Conservation (phyloP, 2,329 filamentous ascomycete species). For the Talaromyces sp. region DNA sequence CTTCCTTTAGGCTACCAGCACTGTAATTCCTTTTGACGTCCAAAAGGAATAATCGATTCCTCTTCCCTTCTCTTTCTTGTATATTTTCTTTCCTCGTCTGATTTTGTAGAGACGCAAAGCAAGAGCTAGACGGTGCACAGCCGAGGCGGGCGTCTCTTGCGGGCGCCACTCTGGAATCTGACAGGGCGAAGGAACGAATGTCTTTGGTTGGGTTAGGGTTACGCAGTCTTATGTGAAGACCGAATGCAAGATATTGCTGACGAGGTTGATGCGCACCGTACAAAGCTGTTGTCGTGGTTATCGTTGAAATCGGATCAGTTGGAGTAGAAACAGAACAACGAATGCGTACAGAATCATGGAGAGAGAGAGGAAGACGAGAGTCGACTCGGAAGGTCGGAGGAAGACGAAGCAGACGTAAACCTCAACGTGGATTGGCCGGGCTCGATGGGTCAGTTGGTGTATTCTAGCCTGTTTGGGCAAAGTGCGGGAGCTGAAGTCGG, state of each 20-base stretch:
- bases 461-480: neutral
- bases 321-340: neutral
- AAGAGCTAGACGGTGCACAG: neutral
- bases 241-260: neutral
- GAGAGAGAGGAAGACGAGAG: neutral
- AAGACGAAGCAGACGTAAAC: conserved; percentile 4
- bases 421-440: conserved; percentile 13
- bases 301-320: neutral
- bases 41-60: no score
- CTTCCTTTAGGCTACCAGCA: neutral
- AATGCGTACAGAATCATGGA: neutral
- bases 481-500: neutral
- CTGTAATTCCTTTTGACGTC: neutral
- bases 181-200: neutral
- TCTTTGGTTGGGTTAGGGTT: neutral
- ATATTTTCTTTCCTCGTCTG: neutral
- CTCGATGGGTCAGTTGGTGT: neutral
- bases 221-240: neutral
- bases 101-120: neutral
- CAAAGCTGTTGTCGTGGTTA: neutral
- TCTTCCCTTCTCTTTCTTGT: neutral
- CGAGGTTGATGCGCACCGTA: neutral
- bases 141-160: neutral
- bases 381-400: neutral
- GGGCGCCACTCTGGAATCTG: neutral